A percentile compares a stretch with the other conserved stretches of the same genome.
These are phyloP conservation scores for Hypoxylon sp. DNA, from an alignment of 2,329 filamentous ascomycete species.

Conservation along the genomic window DNA sequence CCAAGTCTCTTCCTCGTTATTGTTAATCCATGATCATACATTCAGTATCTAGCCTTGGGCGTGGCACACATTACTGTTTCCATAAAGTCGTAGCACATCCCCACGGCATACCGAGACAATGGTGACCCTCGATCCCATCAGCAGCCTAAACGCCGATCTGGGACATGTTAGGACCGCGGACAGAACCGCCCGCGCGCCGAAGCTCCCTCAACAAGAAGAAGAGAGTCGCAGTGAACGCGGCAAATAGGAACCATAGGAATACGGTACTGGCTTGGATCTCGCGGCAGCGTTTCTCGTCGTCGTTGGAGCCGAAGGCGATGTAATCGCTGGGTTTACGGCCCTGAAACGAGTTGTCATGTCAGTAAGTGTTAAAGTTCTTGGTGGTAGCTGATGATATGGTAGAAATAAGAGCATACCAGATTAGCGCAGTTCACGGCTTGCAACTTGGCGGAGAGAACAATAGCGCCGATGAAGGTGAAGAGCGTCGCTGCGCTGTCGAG, in stretches of 20 bases:
- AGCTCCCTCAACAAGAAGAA: conserved; percentile 70
- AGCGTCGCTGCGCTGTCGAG: conserved; percentile 66
- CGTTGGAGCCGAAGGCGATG: conserved; percentile 73
- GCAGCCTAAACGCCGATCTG: conserved; percentile 66
- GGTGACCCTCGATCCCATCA: conserved; percentile 37
- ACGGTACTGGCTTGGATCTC: conserved; percentile 81
- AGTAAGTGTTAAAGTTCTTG: background rate
- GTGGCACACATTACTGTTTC: conserved; percentile 24
- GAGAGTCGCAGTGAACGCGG: conserved; percentile 70
- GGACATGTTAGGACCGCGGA: conserved; percentile 68
- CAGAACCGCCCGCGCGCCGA: conserved; percentile 65
- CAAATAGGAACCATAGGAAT: conserved; percentile 86
- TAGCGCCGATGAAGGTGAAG: conserved; percentile 78
- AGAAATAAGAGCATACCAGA: conserved; percentile 59
- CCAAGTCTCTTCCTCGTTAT: conserved; percentile 20
- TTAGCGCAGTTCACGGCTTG: conserved; percentile 78
- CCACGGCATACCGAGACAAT: conserved; percentile 7
- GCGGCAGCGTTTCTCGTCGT: conserved; percentile 77
- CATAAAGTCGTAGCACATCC: conserved; percentile 27
- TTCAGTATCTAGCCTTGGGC: conserved; percentile 6
- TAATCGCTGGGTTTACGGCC: conserved; percentile 63
- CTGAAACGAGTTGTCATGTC: conserved; percentile 50
- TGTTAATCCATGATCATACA: conserved; percentile 27
- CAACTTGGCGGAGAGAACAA: conserved; percentile 80
- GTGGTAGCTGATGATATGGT: background rate